Evolutionary conservation across 805 yeast genomes (phyloP).

Genomic region (Yueomyces sinensis): DNA sequence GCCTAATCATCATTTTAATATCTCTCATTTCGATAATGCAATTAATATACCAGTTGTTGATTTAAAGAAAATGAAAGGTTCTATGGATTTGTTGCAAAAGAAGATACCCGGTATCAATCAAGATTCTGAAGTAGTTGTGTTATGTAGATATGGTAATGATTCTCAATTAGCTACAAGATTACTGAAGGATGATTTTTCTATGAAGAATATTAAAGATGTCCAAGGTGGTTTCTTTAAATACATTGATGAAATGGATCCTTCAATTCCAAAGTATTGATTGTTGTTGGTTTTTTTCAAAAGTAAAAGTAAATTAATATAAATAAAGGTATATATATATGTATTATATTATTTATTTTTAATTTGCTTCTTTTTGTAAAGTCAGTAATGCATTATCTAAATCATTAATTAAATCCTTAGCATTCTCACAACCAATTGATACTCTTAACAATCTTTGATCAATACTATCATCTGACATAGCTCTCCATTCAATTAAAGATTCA

Average conservation of each 20-base stretch:
- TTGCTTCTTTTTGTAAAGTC: conserved; percentile 4
- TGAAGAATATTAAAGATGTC: conserved; percentile 46
- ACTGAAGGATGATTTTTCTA: conserved; percentile 37
- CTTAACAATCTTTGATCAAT: conserved; percentile 50
- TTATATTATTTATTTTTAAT: background rate
- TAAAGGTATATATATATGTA: background rate
- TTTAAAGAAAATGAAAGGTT: conserved; percentile 23
- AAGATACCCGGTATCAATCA: conserved; percentile 14
- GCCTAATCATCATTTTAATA: conserved; percentile 60
- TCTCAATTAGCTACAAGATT: conserved; percentile 63
- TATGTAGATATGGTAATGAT: conserved; percentile 87
- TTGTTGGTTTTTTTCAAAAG: background rate
- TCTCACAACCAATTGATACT: conserved; percentile 72
- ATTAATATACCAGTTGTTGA: conserved; percentile 50
- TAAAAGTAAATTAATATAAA: no score
- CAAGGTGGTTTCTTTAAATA: conserved; percentile 68
- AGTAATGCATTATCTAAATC: conserved; percentile 57
- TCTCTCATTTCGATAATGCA: conserved; percentile 47
- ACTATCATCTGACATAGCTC: conserved; percentile 54
- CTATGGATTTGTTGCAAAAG: conserved; percentile 11
- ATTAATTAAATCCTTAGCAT: conserved; percentile 57
- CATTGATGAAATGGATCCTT: conserved; percentile 45
- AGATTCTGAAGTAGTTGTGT: conserved; percentile 34
- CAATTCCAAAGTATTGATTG: conserved; percentile 48
- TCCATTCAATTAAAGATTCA: conserved; percentile 85